These are phyloP conservation scores for Leucoagaricus sp. DNA, from an alignment of 1,284 basidiomycete species.

Conservation along the genomic window DNA sequence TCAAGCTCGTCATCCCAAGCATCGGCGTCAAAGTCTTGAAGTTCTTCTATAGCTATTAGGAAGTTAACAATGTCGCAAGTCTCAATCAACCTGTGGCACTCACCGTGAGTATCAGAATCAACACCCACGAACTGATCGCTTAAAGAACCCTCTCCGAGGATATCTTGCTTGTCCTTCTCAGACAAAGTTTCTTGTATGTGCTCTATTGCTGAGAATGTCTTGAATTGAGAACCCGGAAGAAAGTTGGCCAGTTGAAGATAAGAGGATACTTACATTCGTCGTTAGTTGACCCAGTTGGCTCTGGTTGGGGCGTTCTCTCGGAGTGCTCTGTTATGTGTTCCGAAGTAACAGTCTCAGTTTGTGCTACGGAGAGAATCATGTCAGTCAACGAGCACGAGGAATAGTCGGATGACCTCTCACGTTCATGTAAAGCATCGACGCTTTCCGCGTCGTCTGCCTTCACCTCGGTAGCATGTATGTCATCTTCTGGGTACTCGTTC, in stretches of 20 bases:
- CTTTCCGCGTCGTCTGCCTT: too few relatives aligned
- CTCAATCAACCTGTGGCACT: not conserved
- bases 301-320: not conserved
- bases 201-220: not conserved
- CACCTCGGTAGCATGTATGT: not conserved
- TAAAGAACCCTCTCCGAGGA: not conserved
- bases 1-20: slow-evolving; percentile 42
- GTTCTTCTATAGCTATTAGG: not conserved
- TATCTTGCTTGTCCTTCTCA: not conserved
- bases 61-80: not conserved
- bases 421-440: too few relatives aligned
- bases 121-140: not conserved
- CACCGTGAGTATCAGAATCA: slow-evolving; percentile 1
- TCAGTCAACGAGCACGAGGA: not conserved
- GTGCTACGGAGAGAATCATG: not conserved
- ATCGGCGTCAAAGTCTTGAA: slow-evolving; percentile 25
- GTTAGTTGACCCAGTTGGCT: not conserved
- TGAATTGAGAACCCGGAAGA: too few relatives aligned
- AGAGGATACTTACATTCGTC: slow-evolving; percentile 9
- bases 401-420: too few relatives aligned
- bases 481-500: slow-evolving; percentile 5
- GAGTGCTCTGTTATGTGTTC: not conserved
- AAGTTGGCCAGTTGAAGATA: too few relatives aligned
- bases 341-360: not conserved
- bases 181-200: not conserved